Evolutionary conservation across 1,284 basidiomycete genomes (phyloP), one percentile per base, ranked within the genome.

Genomic region (Apiotrichum laibachii): DNA sequence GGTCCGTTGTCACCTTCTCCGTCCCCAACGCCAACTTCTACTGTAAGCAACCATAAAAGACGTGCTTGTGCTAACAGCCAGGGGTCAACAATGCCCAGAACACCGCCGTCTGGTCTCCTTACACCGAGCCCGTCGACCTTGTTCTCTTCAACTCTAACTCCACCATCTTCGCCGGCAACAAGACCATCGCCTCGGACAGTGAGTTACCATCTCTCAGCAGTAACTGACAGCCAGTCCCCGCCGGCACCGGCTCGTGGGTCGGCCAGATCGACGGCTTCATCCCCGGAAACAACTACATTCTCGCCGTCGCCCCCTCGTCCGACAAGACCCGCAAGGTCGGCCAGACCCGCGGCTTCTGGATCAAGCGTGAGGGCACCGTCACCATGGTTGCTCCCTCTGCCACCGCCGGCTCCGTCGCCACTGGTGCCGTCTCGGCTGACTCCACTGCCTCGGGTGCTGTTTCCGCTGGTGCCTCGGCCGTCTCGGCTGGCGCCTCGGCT

Each of bases 1-100:
- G 68, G 66, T 71, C 64, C 12, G 51, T 39, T 12, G 50, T 59
- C 44, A 16, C 31, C 9, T 76, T 72, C 57, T 57, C 66, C 34
- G 47, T 48, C 31, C 65, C 56, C 57, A 72, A 39, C 18, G 22
- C 26, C 18, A 39, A 47, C 35, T 31, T 22, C 50, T 57, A 49
- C 50, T 57, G 56, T 57, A n/a, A 53, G 56, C 43, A 18, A 16
- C 16, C 19, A 48, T 5, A 11, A 18, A 34, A 15, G 9, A 33
- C n/a, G 5, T 37, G 13, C 9, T 33, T 26, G 40, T n/a, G 5
- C 50, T 12, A 21, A 18, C 46, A 18, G 16, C 18, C 50, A 60
- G 59, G 59, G 59, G 59, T 60, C 46, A 35, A 45, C 51, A 46
- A 50, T 31, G 40, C 31, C 18, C 42, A 53, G 19, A 60, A 60